A percentile compares a stretch with the other conserved stretches of the same genome.
phyloP scores from a whole-genome alignment of 257 asterid genomes.

The Striga asiatica region DNA sequence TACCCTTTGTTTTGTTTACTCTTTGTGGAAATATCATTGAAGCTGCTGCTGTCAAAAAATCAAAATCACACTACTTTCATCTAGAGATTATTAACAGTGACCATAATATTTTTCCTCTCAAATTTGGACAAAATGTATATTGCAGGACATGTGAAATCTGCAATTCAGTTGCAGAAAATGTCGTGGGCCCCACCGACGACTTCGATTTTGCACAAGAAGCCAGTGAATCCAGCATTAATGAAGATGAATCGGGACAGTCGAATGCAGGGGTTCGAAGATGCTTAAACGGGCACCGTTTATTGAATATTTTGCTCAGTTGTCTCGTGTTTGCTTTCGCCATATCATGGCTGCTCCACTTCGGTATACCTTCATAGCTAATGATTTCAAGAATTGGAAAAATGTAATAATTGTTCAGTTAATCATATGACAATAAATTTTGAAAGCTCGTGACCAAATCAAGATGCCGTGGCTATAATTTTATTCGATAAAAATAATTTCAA shows the following conservation, averaged over 20 bases:
- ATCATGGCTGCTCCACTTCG: constrained; percentile 70
- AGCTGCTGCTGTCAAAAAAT: no score
- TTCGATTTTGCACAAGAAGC: constrained; percentile 27
- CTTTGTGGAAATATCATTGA: no score
- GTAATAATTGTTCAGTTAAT: no score
- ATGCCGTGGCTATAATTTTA: no score
- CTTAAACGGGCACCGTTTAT: constrained; percentile 42
- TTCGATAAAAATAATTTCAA: no score
- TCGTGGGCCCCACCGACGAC: constrained; percentile 32
- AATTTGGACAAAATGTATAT: neutral
- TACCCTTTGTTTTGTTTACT: no score
- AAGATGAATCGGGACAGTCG: constrained; percentile 10
- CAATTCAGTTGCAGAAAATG: constrained; percentile 44
- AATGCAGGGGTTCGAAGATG: constrained; percentile 30
- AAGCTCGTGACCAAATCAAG: no score
- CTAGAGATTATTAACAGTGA: no score
- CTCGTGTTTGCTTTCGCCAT: constrained; percentile 61
- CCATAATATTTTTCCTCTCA: no score
- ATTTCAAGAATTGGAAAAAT: no score
- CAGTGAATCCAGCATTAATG: neutral
- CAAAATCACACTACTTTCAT: no score
- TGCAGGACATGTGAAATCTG: constrained; percentile 68
- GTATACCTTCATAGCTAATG: constrained; percentile 17
- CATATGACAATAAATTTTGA: no score
- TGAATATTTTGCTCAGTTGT: constrained; percentile 51